Evolutionary conservation across 441 rosid genomes (phyloP), one percentile per base, ranked within the genome.

Genomic region (Erysimum pusillum): DNA sequence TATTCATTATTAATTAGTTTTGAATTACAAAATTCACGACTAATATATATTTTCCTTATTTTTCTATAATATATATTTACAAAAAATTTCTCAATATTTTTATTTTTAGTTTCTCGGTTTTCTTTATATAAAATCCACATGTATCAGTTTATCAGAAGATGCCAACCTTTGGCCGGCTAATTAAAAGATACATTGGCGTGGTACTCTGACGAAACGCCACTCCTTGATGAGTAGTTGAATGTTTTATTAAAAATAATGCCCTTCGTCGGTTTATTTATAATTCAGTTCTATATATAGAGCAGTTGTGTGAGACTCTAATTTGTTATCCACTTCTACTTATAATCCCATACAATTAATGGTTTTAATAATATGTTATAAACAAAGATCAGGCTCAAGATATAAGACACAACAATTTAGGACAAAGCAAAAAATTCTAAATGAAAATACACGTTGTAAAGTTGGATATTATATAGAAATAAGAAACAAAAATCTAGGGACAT

Each of bases 391-490:
- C 46, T 49, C 72, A 64, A 41, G 15, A 58, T 45, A 71, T 41
- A 58, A 64, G 14, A 51, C 49, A 71, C 81, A 77, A 58, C 68
- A 39, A 10, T 41, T 39, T 64, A 77, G 6, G 76, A 77, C 76
- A 71, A 48, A 64, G 11, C 11, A 18, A 13, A 58, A 0, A 17
- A n/a, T 28, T 57, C 4, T 41, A 63, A 36, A 39, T 2, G 57
- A 71, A 57, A 44, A 36, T 38, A 18, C 28, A 48, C 56, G 48
- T 71, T 66, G 67, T 46, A 36, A 64, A 70, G 66, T 28, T 69
- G 63, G 46, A 69, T 4, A n/a, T n/a, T n/a, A n/a, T n/a, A n/a
- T n/a, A n/a, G n/a, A n/a, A n/a, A n/a, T n/a, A n/a, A n/a, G n/a
- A n/a, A n/a, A n/a, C n/a, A n/a, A n/a, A n/a, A n/a, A n/a, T n/a